phyloP scores from a whole-genome alignment of 1,139 yeast species.

The Geotrichum carabidarum region DNA sequence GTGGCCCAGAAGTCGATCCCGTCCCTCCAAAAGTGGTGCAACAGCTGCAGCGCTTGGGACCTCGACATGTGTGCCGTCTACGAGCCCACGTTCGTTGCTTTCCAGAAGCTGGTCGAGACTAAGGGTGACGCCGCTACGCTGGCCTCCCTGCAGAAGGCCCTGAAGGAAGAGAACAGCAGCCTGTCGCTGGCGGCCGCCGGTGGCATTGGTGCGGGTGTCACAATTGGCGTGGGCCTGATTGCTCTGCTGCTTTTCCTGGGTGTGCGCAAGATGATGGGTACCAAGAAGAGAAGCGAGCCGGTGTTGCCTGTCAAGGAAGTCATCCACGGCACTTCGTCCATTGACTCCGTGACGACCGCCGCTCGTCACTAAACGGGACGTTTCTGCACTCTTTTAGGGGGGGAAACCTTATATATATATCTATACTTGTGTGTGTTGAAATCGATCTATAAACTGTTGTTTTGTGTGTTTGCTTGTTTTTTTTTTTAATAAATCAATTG shows the following conservation, averaged over 20 bases:
- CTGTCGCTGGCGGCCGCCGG: conserved; percentile 43
- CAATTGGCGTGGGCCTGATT: conserved; percentile 39
- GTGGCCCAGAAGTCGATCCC: conserved; percentile 32
- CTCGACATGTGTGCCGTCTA: conserved; percentile 36
- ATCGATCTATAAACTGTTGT: not conserved
- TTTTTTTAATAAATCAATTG: not conserved
- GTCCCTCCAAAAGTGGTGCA: conserved; percentile 40
- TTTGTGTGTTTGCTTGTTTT: not conserved
- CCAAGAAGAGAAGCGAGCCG: not conserved
- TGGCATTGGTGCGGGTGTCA: conserved; percentile 50
- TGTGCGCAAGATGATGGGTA: not conserved
- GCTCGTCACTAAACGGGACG: not conserved
- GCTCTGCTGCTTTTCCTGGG: conserved; percentile 20
- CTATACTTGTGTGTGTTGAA: no score
- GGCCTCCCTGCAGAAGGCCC: conserved; percentile 22
- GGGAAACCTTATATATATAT: no score
- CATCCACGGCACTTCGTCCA: not conserved
- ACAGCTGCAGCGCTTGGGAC: conserved; percentile 33
- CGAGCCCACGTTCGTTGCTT: conserved; percentile 25
- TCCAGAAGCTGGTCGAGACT: conserved; percentile 25
- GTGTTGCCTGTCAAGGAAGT: conserved; percentile 1
- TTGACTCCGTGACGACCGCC: not conserved
- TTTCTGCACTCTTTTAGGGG: no score
- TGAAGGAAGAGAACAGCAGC: conserved; percentile 1
- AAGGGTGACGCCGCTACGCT: conserved; percentile 30